Evolutionary conservation across 1,284 basidiomycete species (phyloP), one percentile per base, ranked within the genome.

Genomic region (Trichosporon ovoides): DNA sequence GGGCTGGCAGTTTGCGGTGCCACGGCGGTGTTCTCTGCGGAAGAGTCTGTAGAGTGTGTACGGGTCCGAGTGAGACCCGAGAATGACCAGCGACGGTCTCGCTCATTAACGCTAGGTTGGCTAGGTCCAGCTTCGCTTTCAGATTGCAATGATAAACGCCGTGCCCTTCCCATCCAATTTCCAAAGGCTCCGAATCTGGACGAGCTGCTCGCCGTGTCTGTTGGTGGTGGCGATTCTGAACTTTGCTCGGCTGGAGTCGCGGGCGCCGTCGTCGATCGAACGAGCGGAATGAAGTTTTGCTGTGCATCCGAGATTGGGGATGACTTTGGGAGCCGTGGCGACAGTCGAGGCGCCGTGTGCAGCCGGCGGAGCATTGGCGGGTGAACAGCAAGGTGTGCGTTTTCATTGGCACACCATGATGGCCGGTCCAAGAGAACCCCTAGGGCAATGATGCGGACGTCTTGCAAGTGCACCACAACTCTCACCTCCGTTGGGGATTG

Each of bases 351-450:
- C n/a, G 37, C 33, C 7, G 35, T 12, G 22, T 10, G 43, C 6
- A 61, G 57, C 11, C 61, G 37, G 13, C 68, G 64, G 7, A 75
- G 60, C 9, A 71, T 57, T 1, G 75, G 75, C n/a, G 75, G 75
- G 60, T 77, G 75, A 2, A 75, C 59, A 3, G 71, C 54, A 1
- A 68, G 59, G 53, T 74, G 74, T 3, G 73, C 75, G 52, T 74
- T 76, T 18, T 67, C 68, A 57, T 77, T 77, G 49, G 70, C 66
- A 36, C 69, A 72, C 19, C 74, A 55, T 6, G 70, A 67, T 3
- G 70, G 61, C 38, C 66, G 51, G 24, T 60, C 54, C 37, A 64
- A 54, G 14, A 73, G 35, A 2, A 71, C 68, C 1, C 75, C 74
- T 7, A 76, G 38, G 5, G 69, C 69, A 14, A 77, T 38, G 31